A percentile compares a stretch with the other conserved stretches of the same genome.
phyloP scores from a whole-genome alignment of 2,329 filamentous ascomycete genomes.

The Calonectria crousiana region DNA sequence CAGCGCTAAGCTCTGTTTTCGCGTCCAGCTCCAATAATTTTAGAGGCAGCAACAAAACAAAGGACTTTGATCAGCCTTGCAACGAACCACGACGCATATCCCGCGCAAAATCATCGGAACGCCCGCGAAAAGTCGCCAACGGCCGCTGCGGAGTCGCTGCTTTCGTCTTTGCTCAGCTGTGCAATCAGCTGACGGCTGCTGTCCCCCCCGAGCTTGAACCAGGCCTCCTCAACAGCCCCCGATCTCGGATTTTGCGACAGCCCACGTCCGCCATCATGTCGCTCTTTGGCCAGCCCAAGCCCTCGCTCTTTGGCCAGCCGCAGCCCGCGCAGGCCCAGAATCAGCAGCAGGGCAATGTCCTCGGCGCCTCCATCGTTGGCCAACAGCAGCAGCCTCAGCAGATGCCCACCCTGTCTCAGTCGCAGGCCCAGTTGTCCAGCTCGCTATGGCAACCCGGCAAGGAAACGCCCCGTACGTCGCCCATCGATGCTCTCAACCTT shows the following conservation, averaged over 20 bases:
- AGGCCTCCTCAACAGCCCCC: slow-evolving; percentile 19
- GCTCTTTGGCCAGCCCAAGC: slow-evolving; percentile 57
- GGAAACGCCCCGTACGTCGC: slow-evolving; percentile 60
- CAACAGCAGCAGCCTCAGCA: slow-evolving; percentile 56
- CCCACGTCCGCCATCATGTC: slow-evolving; percentile 45
- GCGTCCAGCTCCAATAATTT: slow-evolving; percentile 47
- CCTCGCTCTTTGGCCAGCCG: slow-evolving; percentile 54
- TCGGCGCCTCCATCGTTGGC: slow-evolving; percentile 48
- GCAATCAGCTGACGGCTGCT: slow-evolving; percentile 22
- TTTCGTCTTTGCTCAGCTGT: neutral
- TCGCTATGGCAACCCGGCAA: slow-evolving; percentile 67
- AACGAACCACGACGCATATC: slow-evolving; percentile 5
- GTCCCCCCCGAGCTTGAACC: slow-evolving; percentile 26
- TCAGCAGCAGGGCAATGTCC: slow-evolving; percentile 52
- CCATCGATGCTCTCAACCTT: neutral
- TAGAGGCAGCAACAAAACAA: slow-evolving; percentile 40
- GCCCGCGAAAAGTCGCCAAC: neutral
- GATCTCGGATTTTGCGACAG: slow-evolving; percentile 25
- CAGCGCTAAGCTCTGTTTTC: slow-evolving; percentile 41
- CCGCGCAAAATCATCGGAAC: neutral
- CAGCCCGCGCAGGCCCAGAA: slow-evolving; percentile 50
- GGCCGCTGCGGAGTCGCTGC: neutral
- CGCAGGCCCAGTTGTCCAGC: slow-evolving; percentile 60
- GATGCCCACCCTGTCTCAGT: slow-evolving; percentile 58
- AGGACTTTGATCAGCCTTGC: slow-evolving; percentile 34